Evolutionary conservation across 202 grass and related monocot species (phyloP).

Genomic region (Bolboschoenoplectus hybrid): DNA sequence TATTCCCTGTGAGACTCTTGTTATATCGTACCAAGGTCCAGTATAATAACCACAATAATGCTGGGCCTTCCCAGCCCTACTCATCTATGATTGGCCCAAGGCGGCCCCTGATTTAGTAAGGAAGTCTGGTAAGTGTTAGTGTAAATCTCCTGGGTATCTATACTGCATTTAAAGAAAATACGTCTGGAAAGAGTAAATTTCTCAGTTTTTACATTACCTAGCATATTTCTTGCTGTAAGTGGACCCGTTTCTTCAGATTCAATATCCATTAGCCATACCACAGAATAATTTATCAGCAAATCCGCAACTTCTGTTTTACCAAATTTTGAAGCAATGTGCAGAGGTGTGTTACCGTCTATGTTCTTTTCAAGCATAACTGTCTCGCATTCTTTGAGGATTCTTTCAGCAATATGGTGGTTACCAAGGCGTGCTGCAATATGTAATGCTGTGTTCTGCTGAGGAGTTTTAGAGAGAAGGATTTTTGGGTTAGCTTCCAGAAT

Average conservation of each 20-base stretch:
- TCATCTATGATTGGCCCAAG: not conserved
- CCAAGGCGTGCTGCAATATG: conserved; percentile 58
- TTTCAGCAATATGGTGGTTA: conserved; percentile 34
- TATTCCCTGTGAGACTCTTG: not conserved
- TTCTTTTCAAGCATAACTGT: conserved; percentile 45
- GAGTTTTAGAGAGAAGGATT: conserved; percentile 48
- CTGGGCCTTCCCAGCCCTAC: not conserved
- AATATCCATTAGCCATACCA: not conserved
- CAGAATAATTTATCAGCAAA: not conserved
- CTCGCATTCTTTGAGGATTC: not conserved
- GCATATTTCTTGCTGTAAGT: conserved; percentile 30
- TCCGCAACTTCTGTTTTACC: conserved; percentile 35
- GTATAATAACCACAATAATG: not conserved
- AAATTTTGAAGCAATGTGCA: conserved; percentile 58
- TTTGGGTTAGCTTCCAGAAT: not conserved
- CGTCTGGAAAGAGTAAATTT: not conserved
- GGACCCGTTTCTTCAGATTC: conserved; percentile 17
- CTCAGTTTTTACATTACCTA: conserved; percentile 20
- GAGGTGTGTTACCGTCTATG: conserved; percentile 55
- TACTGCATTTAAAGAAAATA: not conserved
- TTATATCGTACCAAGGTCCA: not conserved
- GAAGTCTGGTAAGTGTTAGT: not conserved
- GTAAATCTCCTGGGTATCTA: not conserved
- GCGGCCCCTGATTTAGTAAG: not conserved
- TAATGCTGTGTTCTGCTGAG: conserved; percentile 57